Evolutionary conservation across 2,329 filamentous ascomycete species (phyloP).

Genomic region (Fusarium longipes): DNA sequence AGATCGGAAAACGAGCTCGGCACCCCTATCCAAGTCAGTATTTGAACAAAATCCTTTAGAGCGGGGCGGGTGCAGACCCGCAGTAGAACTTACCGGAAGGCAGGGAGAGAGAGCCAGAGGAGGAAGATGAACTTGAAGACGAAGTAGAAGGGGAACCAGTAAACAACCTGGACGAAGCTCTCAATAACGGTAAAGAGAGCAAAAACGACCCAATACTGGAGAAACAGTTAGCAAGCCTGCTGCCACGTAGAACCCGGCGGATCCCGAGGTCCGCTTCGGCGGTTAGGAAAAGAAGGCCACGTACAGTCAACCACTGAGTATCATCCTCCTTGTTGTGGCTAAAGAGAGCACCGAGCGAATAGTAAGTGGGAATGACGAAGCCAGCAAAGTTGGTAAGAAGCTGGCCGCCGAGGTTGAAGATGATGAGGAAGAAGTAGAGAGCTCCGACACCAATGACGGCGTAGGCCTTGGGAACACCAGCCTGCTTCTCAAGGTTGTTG

Average conservation of each 20-base stretch:
- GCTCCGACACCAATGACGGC: conserved; percentile 79
- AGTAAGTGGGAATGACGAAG: conserved; percentile 85
- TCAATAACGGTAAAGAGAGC: conserved; percentile 85
- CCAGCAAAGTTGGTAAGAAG: conserved; percentile 89
- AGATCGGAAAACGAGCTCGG: conserved; percentile 95
- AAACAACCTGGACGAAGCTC: conserved; percentile 84
- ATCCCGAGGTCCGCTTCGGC: conserved; percentile 11
- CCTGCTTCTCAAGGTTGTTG: conserved; percentile 88
- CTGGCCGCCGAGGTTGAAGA: conserved; percentile 92
- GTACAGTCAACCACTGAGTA: conserved; percentile 81
- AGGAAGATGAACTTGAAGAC: conserved; percentile 99
- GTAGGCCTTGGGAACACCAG: conserved; percentile 86
- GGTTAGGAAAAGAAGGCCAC: conserved; percentile 47
- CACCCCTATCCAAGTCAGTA: conserved; percentile 71
- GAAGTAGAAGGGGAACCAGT: conserved; percentile 99
- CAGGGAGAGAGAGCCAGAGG: conserved; percentile 96
- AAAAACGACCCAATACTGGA: conserved; percentile 88
- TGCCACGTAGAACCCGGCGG: conserved; percentile 1
- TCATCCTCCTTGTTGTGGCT: conserved; percentile 77
- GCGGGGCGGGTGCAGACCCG: conserved; percentile 15
- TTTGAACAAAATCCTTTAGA: conserved; percentile 9
- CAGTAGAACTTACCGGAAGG: conserved; percentile 78
- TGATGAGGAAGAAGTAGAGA: conserved; percentile 90
- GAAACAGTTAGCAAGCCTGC: conserved; percentile 50
- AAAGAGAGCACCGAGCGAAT: conserved; percentile 83